A percentile compares a stretch with the other conserved stretches of the same genome.
These are phyloP conservation scores for Hysterium pulicare DNA, from an alignment of 2,329 filamentous ascomycete genomes.

Conservation along the genomic window DNA sequence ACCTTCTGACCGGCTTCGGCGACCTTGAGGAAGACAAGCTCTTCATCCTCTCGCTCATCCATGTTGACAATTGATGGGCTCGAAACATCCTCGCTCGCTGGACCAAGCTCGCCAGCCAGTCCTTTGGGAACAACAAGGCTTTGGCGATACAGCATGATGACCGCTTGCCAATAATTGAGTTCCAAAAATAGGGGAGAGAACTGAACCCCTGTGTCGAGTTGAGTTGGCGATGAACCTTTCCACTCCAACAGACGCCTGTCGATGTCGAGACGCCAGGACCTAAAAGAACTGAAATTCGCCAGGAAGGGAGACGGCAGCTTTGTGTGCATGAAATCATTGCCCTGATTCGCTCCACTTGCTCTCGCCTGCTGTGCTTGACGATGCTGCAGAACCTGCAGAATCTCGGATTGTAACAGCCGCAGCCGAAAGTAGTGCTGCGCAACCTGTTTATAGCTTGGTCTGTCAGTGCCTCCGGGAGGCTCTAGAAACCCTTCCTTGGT, in stretches of 20 bases:
- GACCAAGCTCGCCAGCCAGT: conserved; percentile 72
- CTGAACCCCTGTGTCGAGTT: conserved; percentile 75
- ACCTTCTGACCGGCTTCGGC: conserved; percentile 94
- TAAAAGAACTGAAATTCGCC: conserved; percentile 77
- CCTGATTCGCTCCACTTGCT: conserved; percentile 59
- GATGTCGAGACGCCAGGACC: conserved; percentile 84
- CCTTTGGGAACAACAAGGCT: conserved; percentile 81
- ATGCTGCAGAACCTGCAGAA: conserved; percentile 88
- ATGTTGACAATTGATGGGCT: conserved; percentile 60
- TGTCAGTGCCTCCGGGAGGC: conserved; percentile 54
- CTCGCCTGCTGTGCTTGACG: conserved; percentile 81
- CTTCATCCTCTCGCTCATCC: conserved; percentile 76
- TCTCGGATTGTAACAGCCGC: conserved; percentile 86
- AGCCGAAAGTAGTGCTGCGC: conserved; percentile 90
- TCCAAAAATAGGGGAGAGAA: conserved; percentile 90
- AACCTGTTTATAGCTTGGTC: conserved; percentile 84
- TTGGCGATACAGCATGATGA: conserved; percentile 93
- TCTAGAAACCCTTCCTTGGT: conserved; percentile 71
- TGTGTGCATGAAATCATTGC: conserved; percentile 72
- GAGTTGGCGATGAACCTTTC: conserved; percentile 77
- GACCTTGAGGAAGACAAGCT: conserved; percentile 88
- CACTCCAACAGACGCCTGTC: conserved; percentile 79
- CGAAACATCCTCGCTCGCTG: conserved; percentile 55
- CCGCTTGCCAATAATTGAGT: conserved; percentile 95
- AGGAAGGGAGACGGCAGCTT: conserved; percentile 82